These are phyloP conservation scores for Tilletia horrida DNA, from an alignment of 1,284 basidiomycete genomes.

Conservation along the genomic window DNA sequence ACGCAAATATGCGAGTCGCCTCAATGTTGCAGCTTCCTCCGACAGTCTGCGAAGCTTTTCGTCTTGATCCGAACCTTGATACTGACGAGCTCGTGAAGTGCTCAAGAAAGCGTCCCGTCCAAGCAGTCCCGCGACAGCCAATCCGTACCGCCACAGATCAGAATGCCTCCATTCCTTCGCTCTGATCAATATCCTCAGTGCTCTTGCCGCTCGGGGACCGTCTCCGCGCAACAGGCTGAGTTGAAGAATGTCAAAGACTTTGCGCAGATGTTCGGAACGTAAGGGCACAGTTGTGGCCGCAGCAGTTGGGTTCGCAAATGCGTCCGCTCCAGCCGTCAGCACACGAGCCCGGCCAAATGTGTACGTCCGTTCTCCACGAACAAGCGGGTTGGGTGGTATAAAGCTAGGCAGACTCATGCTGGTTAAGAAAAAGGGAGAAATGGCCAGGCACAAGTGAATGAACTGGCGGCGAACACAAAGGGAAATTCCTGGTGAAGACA, in stretches of 20 bases:
- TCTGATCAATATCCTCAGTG: conserved; percentile 15
- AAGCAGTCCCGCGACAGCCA: conserved; percentile 13
- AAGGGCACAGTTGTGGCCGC: background rate
- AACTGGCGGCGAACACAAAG: background rate
- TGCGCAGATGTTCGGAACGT: conserved; percentile 4
- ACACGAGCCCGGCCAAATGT: too few relatives aligned
- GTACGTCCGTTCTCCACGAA: too few relatives aligned
- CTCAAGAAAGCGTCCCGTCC: background rate
- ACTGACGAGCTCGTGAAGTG: too few relatives aligned
- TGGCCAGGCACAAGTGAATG: background rate
- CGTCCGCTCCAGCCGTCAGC: too few relatives aligned
- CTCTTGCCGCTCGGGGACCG: conserved; percentile 13
- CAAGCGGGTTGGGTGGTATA: background rate
- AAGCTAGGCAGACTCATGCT: background rate
- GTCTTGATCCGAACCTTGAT: too few relatives aligned
- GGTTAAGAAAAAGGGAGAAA: background rate
- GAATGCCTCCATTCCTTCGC: conserved; percentile 7
- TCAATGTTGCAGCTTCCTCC: background rate
- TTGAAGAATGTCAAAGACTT: conserved; percentile 13
- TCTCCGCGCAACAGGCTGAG: conserved; percentile 14
- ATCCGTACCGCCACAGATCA: conserved; percentile 17
- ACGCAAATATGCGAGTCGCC: conserved; percentile 4
- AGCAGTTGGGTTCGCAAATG: background rate
- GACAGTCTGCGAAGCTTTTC: background rate
- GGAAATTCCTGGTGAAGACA: background rate